A percentile compares a stretch with the other conserved stretches of the same genome.
phyloP scores from a whole-genome alignment of 1,284 basidiomycete genomes.

The Calocybe gambosa region DNA sequence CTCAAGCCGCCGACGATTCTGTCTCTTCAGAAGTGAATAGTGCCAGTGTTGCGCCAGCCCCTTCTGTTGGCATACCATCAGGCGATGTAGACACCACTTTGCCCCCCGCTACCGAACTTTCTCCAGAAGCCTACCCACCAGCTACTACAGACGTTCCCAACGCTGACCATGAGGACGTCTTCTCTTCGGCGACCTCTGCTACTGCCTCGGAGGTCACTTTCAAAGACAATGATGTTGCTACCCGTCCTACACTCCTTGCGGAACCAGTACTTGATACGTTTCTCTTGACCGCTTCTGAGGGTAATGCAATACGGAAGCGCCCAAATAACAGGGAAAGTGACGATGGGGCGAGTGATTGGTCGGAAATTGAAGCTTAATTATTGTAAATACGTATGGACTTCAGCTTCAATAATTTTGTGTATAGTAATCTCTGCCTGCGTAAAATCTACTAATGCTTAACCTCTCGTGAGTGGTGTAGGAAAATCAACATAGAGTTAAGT shows the following conservation, averaged over 20 bases:
- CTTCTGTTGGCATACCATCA: background rate
- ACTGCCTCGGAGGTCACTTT: slow-evolving; percentile 11
- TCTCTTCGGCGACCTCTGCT: background rate
- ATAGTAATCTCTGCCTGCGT: too few species aligned
- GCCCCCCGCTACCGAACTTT: background rate
- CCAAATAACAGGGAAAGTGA: slow-evolving; percentile 14
- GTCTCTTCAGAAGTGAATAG: too few species aligned
- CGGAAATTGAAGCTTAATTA: slow-evolving; percentile 21
- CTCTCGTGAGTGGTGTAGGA: too few species aligned
- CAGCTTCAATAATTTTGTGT: too few species aligned
- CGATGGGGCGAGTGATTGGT: slow-evolving; percentile 24
- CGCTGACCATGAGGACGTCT: background rate
- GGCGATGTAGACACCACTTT: background rate
- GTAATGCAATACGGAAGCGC: slow-evolving; percentile 6
- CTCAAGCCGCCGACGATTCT: too few species aligned
- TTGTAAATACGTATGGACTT: too few species aligned
- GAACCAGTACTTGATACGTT: slow-evolving; percentile 11
- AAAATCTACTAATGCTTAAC: too few species aligned
- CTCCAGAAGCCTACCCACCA: background rate
- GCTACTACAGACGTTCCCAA: background rate
- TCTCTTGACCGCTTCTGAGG: slow-evolving; percentile 12
- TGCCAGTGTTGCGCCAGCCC: background rate
- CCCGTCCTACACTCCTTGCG: background rate
- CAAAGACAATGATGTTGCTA: slow-evolving; percentile 7
- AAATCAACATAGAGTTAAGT: too few species aligned